Evolutionary conservation across 2,329 filamentous ascomycete species (phyloP).

Genomic region (Aureobasidium sp.): DNA sequence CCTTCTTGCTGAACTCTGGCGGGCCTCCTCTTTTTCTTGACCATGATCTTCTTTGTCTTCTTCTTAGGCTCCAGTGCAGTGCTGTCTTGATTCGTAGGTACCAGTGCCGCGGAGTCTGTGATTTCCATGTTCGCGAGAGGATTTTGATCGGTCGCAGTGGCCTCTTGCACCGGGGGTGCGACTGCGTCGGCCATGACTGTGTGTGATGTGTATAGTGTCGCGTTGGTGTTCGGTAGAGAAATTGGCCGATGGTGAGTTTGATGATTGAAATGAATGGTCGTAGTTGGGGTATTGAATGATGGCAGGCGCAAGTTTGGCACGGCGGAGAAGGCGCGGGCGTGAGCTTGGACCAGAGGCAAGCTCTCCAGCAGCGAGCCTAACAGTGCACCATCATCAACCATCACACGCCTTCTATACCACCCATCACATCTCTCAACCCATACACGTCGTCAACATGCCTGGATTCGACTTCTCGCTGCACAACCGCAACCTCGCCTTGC

Average conservation of each 20-base stretch:
- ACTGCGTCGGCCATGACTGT: conserved; percentile 20
- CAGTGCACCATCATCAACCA: not conserved
- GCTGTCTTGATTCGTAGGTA: conserved; percentile 17
- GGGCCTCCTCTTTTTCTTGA: conserved; percentile 82
- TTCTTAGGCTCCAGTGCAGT: conserved; percentile 28
- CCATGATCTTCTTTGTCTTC: conserved; percentile 81
- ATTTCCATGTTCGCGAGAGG: conserved; percentile 10
- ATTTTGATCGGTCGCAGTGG: not conserved
- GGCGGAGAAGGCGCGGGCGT: not conserved
- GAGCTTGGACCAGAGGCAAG: not conserved
- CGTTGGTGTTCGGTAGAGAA: not conserved
- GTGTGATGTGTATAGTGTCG: not conserved
- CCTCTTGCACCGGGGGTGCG: conserved; percentile 12
- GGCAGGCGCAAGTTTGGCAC: not conserved
- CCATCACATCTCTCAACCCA: not conserved
- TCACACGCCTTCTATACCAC: not conserved
- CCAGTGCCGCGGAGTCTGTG: conserved; percentile 16
- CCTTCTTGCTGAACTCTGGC: conserved; percentile 87
- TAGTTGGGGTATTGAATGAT: not conserved
- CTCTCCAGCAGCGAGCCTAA: not conserved
- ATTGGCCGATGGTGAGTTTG: no score
- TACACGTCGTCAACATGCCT: conserved; percentile 55
- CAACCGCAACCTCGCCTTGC: conserved; percentile 95
- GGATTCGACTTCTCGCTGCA: conserved; percentile 99
- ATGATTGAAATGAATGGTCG: not conserved